These are phyloP conservation scores for Myxozyma melibiosi DNA, from an alignment of 805 yeast species.

Conservation along the genomic window DNA sequence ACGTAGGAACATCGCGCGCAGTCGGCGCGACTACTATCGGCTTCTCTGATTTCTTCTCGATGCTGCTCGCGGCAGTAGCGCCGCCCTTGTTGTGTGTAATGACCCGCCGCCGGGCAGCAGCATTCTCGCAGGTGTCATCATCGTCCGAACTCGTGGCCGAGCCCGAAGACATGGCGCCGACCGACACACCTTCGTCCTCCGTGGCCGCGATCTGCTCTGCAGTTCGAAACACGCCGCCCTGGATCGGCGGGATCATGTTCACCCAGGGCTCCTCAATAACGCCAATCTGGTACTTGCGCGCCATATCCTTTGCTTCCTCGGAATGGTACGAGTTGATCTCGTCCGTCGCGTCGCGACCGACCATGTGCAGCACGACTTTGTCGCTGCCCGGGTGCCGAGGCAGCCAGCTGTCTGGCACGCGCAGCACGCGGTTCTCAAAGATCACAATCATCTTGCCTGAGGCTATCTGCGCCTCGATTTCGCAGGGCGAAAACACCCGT, in stretches of 20 bases:
- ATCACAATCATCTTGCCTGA: constrained; percentile 72
- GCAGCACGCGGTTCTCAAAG: constrained; percentile 60
- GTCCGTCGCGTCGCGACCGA: constrained; percentile 88
- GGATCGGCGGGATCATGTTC: constrained; percentile 83
- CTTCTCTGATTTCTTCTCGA: background rate
- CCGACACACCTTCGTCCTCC: constrained; percentile 13
- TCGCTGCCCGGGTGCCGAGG: constrained; percentile 86
- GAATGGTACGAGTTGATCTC: constrained; percentile 85
- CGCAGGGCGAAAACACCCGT: constrained; percentile 45
- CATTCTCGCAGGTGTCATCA: background rate
- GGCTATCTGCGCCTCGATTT: constrained; percentile 62
- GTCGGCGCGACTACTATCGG: constrained; percentile 5
- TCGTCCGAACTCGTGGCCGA: constrained; percentile 9
- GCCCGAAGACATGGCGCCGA: constrained; percentile 13
- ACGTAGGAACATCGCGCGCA: constrained; percentile 4
- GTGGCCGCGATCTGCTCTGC: constrained; percentile 4
- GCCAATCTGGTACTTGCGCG: constrained; percentile 68
- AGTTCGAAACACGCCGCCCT: constrained; percentile 61
- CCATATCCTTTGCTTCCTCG: constrained; percentile 55
- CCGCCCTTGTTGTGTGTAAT: no score
- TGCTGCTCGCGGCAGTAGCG: background rate
- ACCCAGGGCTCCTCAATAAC: constrained; percentile 65
- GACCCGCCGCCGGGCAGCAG: background rate
- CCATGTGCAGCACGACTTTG: constrained; percentile 77
- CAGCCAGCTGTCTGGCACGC: constrained; percentile 70